These are phyloP conservation scores for Fagopyrum homotropicum DNA, from an alignment of 148 eudicot species.

Conservation along the genomic window DNA sequence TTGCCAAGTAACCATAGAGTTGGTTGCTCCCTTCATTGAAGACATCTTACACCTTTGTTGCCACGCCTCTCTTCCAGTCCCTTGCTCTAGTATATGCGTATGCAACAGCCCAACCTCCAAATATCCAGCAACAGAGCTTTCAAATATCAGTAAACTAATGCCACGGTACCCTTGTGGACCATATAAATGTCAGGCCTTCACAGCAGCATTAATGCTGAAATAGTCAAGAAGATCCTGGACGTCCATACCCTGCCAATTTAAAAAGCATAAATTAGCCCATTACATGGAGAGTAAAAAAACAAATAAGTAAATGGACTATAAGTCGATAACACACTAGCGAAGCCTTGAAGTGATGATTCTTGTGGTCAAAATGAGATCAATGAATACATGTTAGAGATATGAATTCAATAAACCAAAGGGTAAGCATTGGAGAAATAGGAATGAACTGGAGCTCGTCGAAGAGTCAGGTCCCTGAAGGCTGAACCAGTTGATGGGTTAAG, in stretches of 20 bases:
- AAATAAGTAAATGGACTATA: neutral
- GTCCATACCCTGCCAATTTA: conserved; percentile 51
- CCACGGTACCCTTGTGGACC: conserved; percentile 87
- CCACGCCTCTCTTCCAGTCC: conserved; percentile 60
- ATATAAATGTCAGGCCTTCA: conserved; percentile 60
- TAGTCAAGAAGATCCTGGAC: conserved; percentile 64
- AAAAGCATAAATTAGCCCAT: neutral
- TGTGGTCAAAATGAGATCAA: neutral
- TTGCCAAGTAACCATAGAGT: conserved; percentile 67
- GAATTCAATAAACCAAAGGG: neutral
- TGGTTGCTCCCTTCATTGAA: conserved; percentile 63
- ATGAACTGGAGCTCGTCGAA: neutral
- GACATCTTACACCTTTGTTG: conserved; percentile 25
- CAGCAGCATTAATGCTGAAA: conserved; percentile 44
- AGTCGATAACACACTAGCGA: neutral
- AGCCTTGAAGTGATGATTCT: neutral
- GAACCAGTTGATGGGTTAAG: neutral
- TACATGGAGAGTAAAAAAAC: neutral
- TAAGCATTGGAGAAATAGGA: neutral
- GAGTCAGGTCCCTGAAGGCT: neutral
- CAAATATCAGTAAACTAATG: conserved; percentile 61
- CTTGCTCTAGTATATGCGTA: conserved; percentile 39
- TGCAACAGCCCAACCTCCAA: conserved; percentile 63
- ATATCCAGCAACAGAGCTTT: conserved; percentile 52
- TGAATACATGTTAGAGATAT: neutral